Conservation (phyloP, 805 yeast genomes). For the Monosporozyma aquatica region DNA sequence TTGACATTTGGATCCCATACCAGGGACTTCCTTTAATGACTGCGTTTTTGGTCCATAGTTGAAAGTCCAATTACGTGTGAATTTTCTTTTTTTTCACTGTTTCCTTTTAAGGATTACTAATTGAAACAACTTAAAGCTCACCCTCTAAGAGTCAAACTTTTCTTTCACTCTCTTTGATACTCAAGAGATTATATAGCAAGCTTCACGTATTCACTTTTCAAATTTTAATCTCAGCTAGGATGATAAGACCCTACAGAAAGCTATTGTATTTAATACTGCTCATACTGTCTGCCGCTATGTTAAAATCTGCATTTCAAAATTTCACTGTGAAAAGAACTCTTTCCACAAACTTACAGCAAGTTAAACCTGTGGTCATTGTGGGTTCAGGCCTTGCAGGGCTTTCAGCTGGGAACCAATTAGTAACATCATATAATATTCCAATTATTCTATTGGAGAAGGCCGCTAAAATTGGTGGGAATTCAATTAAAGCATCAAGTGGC, state of each 20-base stretch:
- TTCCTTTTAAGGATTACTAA: slow-evolving; percentile 1
- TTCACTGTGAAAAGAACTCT: neutral
- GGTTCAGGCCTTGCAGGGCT: slow-evolving; percentile 55
- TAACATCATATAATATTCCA: slow-evolving; percentile 31
- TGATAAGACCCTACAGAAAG: slow-evolving; percentile 5
- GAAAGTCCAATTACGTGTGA: neutral
- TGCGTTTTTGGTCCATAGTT: neutral
- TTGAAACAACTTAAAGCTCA: neutral
- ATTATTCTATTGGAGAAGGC: slow-evolving; percentile 44
- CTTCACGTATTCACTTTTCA: too few relatives aligned
- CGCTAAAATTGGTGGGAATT: slow-evolving; percentile 46
- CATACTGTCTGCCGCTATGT: neutral
- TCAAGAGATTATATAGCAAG: too few relatives aligned
- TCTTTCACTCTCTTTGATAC: too few relatives aligned
- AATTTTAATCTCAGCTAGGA: neutral
- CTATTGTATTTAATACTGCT: neutral
- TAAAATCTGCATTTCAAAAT: neutral
- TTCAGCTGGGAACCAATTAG: slow-evolving; percentile 35
- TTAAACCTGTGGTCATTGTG: slow-evolving; percentile 36
- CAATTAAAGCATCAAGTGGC: slow-evolving; percentile 55
- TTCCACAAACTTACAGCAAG: neutral
- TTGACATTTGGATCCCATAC: too few relatives aligned
- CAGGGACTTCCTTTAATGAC: too few relatives aligned
- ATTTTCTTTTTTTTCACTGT: neutral
- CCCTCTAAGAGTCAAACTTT: neutral